These are phyloP conservation scores for Alternaria sp. DNA, from an alignment of 2,329 filamentous ascomycete genomes.

Conservation along the genomic window DNA sequence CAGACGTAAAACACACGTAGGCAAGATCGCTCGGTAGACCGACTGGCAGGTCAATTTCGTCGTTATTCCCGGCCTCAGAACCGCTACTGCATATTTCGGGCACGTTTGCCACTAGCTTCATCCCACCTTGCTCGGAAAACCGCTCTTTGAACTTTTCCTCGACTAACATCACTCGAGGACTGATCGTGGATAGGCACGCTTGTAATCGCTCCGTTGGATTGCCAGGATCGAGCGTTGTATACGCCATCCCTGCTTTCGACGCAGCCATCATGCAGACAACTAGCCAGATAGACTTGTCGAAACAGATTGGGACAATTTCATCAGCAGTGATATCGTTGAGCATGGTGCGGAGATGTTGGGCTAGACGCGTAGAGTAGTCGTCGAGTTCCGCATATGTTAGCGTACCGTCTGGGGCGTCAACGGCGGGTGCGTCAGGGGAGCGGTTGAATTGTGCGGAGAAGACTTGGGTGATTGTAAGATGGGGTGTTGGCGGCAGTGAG, in stretches of 20 bases:
- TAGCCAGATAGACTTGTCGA: conserved; percentile 15
- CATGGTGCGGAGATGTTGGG: conserved; percentile 4
- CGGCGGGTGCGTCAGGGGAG: conserved; percentile 6
- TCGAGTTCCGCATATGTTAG: conserved; percentile 11
- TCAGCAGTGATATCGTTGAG: conserved; percentile 1
- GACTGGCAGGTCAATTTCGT: not conserved
- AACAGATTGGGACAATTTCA: conserved; percentile 12
- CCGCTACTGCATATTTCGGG: conserved; percentile 2
- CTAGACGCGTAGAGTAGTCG: conserved; percentile 8
- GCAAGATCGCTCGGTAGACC: conserved; percentile 30
- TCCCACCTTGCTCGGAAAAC: not conserved
- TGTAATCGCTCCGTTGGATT: conserved; percentile 13
- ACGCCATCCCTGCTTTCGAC: conserved; percentile 12
- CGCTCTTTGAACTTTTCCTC: conserved; percentile 3
- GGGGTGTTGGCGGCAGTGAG: conserved; percentile 3
- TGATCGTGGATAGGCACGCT: conserved; percentile 6
- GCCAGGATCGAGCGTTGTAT: conserved; percentile 6
- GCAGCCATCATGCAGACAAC: conserved; percentile 14
- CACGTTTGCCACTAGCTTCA: conserved; percentile 2
- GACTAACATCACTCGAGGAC: conserved; percentile 2
- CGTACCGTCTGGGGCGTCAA: conserved; percentile 9
- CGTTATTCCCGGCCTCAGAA: not conserved
- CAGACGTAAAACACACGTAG: conserved; percentile 58
- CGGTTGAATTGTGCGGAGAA: conserved; percentile 4
- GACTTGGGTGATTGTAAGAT: conserved; percentile 5